phyloP scores from a whole-genome alignment of 164 flowering plant genomes.

The Amborella trichopoda region DNA sequence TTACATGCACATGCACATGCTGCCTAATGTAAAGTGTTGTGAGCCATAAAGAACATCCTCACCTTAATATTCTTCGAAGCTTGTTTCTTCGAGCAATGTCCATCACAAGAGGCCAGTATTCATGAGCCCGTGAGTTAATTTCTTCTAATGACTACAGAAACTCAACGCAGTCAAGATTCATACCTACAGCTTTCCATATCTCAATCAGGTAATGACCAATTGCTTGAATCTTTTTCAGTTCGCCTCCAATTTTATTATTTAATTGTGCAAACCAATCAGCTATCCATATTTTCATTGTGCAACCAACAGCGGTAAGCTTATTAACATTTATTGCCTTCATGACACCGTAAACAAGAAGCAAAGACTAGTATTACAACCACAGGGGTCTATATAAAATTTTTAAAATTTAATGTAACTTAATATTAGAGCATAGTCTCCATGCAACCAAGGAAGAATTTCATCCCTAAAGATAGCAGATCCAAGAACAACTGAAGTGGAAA shows the following conservation, averaged over 20 bases:
- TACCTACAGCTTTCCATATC: conserved; percentile 93
- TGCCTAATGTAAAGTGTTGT: too few relatives aligned
- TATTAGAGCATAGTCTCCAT: too few relatives aligned
- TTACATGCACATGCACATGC: too few relatives aligned
- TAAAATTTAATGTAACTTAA: too few relatives aligned
- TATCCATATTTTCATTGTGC: conserved; percentile 85
- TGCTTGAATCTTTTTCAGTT: conserved; percentile 65
- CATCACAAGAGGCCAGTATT: conserved; percentile 96
- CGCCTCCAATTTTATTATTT: conserved; percentile 96
- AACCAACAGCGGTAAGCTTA: conserved; percentile 70
- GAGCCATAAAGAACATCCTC: too few relatives aligned
- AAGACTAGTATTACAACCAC: too few relatives aligned
- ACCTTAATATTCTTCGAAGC: conserved; percentile 53
- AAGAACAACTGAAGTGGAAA: too few relatives aligned
- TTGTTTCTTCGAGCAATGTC: conserved; percentile 87
- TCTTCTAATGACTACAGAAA: conserved; percentile 90
- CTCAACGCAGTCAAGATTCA: conserved; percentile 73
- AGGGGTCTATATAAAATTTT: too few relatives aligned
- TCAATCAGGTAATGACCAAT: conserved; percentile 79
- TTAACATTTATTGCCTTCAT: conserved; percentile 85
- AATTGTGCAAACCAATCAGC: conserved; percentile 99
- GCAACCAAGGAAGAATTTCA: too few relatives aligned
- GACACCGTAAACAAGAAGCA: conserved; percentile 46
- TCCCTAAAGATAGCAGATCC: too few relatives aligned
- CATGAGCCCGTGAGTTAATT: conserved; percentile 57